Evolutionary conservation across 768 basidiomycete genomes (phyloP).

Genomic region (Suillus lakei): DNA sequence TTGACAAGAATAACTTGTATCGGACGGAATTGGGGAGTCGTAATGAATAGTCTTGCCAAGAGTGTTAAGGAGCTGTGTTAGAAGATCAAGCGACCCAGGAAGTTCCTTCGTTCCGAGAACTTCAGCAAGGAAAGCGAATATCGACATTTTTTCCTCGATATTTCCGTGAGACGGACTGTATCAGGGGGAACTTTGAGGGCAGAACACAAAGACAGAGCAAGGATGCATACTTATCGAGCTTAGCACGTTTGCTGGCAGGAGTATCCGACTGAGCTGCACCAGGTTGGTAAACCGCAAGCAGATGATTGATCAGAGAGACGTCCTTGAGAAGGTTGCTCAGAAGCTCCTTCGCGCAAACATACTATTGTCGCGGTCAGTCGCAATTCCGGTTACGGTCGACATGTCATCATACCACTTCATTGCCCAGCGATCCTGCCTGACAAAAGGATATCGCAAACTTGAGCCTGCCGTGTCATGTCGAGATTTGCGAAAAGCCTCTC

Average conservation of each 20-base stretch:
- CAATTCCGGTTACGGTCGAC: neutral
- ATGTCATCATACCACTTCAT: conserved; percentile 49
- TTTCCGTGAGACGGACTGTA: conserved; percentile 25
- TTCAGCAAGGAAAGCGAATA: conserved; percentile 68
- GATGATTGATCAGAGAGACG: conserved; percentile 53
- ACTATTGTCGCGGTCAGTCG: conserved; percentile 34
- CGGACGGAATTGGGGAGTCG: conserved; percentile 58
- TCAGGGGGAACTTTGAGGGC: neutral
- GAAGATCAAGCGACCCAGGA: conserved; percentile 72
- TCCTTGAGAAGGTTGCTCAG: conserved; percentile 55
- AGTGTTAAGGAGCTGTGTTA: conserved; percentile 73
- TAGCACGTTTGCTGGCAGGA: conserved; percentile 68
- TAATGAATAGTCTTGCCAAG: conserved; percentile 68
- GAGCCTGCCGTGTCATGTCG: conserved; percentile 54
- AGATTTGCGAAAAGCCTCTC: conserved; percentile 61
- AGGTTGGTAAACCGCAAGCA: conserved; percentile 58
- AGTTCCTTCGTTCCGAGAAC: conserved; percentile 66
- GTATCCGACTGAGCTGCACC: conserved; percentile 42
- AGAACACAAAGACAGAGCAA: neutral
- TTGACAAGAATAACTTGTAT: conserved; percentile 80
- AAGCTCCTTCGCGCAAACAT: conserved; percentile 51
- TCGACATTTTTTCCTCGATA: conserved; percentile 46
- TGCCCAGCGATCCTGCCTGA: conserved; percentile 51
- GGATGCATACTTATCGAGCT: conserved; percentile 52
- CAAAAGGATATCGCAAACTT: conserved; percentile 62